Percentiles rank a stretch among this genome's conserved stretches.
Conservation (phyloP, 805 yeast species). For the Myxozyma neglecta region DNA sequence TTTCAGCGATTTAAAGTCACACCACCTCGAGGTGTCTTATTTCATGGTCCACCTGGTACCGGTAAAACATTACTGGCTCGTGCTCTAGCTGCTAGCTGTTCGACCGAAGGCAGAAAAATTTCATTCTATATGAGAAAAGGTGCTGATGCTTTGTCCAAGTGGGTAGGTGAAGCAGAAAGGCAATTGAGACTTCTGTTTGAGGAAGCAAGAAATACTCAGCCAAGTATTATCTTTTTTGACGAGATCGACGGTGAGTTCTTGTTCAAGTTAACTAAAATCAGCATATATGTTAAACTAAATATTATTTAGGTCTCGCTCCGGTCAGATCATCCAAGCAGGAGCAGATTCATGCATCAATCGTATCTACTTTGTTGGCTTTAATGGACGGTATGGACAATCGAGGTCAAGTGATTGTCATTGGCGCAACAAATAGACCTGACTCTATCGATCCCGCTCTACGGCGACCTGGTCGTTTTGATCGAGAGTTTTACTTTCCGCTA, state of each 20-base stretch:
- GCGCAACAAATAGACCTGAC: conserved; percentile 97
- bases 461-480: conserved; percentile 94
- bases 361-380: conserved; percentile 86
- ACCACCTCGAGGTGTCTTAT: conserved; percentile 95
- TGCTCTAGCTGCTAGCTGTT: conserved; percentile 93
- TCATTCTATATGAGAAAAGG: conserved; percentile 98
- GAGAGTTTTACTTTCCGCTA: conserved; percentile 93
- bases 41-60: conserved; percentile 99
- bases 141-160: conserved; percentile 92
- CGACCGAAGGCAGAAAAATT: conserved; percentile 78
- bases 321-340: conserved; percentile 97
- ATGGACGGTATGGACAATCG: conserved; percentile 99
- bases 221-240: conserved; percentile 93
- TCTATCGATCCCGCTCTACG: conserved; percentile 97
- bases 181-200: conserved; percentile 87
- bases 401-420: conserved; percentile 96
- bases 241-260: conserved; percentile 77
- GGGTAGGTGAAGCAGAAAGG: conserved; percentile 99
- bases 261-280: not conserved
- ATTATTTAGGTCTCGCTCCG: conserved; percentile 64
- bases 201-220: conserved; percentile 94
- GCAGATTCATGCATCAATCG: conserved; percentile 96
- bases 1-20: conserved; percentile 86
- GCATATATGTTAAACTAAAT: no score
- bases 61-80: conserved; percentile 98